These are phyloP conservation scores for Cardamine chenopodiifolia DNA, from an alignment of 345 rosid species.

Conservation along the genomic window DNA sequence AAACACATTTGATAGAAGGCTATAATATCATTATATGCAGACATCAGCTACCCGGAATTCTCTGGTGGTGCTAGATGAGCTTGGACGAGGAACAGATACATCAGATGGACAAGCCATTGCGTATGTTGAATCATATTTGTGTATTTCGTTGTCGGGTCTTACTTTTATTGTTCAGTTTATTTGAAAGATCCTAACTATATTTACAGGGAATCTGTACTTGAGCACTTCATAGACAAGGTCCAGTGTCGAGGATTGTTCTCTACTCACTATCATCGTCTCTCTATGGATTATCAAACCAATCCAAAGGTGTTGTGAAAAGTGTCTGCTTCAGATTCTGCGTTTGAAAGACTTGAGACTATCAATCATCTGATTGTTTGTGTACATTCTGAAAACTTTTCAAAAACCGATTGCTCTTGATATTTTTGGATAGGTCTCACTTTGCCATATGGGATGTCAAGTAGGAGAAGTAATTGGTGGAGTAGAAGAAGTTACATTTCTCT, in stretches of 20 bases:
- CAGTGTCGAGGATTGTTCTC: slow-evolving; percentile 93
- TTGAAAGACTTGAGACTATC: slow-evolving; percentile 15
- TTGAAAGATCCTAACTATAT: not conserved
- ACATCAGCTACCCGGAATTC: slow-evolving; percentile 79
- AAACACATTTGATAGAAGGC: slow-evolving; percentile 4
- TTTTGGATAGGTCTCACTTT: slow-evolving; percentile 71
- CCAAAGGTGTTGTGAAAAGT: slow-evolving; percentile 47
- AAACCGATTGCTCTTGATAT: slow-evolving; percentile 2
- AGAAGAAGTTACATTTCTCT: slow-evolving; percentile 91
- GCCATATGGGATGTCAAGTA: slow-evolving; percentile 91
- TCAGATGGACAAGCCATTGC: slow-evolving; percentile 99
- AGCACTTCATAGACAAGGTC: slow-evolving; percentile 77
- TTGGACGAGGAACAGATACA: slow-evolving; percentile 96
- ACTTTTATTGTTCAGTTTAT: not conserved
- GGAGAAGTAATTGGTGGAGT: slow-evolving; percentile 66
- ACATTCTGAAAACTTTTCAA: not conserved
- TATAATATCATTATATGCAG: slow-evolving; percentile 47
- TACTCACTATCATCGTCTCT: slow-evolving; percentile 90
- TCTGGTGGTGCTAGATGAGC: slow-evolving; percentile 91
- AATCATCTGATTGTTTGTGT: slow-evolving; percentile 11
- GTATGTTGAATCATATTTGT: slow-evolving; percentile 47
- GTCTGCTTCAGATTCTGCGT: slow-evolving; percentile 12
- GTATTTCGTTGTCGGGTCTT: not conserved
- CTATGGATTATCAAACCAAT: slow-evolving; percentile 68
- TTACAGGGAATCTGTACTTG: slow-evolving; percentile 86